phyloP scores from a whole-genome alignment of 257 asterid genomes.

The Solanum arcanum region DNA sequence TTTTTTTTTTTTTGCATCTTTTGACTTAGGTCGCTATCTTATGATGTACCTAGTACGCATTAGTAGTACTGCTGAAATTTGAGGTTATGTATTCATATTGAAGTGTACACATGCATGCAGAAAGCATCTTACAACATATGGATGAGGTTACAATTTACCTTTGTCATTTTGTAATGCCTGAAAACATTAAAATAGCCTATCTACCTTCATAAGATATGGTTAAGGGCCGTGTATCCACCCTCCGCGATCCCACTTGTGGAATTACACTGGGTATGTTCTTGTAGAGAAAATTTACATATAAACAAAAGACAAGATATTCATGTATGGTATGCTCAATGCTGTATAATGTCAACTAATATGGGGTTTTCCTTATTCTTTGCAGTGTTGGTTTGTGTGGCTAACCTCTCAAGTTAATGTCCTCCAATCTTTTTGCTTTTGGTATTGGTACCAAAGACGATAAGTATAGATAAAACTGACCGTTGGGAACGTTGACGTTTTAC shows the following conservation, averaged over 20 bases:
- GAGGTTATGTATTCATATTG: neutral
- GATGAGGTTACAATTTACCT: neutral
- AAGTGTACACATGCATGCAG: neutral
- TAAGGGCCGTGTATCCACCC: neutral
- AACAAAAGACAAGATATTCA: neutral
- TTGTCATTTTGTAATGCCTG: neutral
- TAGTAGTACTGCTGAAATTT: neutral
- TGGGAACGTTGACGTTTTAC: slow-evolving; percentile 62
- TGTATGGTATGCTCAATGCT: neutral
- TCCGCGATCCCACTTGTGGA: neutral
- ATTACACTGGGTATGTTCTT: neutral
- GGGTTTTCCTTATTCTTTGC: slow-evolving; percentile 1
- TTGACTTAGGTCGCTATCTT: neutral
- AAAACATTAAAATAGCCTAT: neutral
- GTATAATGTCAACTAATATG: neutral
- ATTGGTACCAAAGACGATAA: slow-evolving; percentile 48
- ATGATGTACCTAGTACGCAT: neutral
- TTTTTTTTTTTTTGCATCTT: neutral
- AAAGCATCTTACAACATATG: neutral
- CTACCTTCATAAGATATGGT: neutral
- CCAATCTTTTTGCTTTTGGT: slow-evolving; percentile 45
- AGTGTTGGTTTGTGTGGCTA: slow-evolving; percentile 89
- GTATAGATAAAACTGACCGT: slow-evolving; percentile 15
- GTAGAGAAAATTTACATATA: neutral
- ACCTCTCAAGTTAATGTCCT: slow-evolving; percentile 53